Evolutionary conservation across 805 yeast species (phyloP).

Genomic region (Suhomyces emberorum): DNA sequence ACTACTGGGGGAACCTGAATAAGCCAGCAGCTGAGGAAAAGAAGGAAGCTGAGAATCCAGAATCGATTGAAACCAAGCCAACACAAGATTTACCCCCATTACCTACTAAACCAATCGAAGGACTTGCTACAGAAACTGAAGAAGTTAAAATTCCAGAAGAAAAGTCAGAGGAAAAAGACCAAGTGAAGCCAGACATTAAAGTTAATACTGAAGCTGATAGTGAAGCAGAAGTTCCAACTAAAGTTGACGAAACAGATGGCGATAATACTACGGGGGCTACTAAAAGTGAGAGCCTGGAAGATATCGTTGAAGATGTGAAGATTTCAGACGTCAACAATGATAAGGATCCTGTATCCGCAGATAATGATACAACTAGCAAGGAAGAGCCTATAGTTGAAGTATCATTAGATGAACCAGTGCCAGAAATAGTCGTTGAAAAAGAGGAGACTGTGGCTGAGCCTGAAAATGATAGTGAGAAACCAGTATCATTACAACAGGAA

Average conservation of each 20-base stretch:
- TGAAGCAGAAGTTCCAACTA: too few relatives aligned
- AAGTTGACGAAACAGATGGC: slow-evolving; percentile 6
- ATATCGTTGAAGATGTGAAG: not conserved
- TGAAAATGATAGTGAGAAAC: not conserved
- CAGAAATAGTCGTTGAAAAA: too few relatives aligned
- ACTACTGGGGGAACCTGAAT: slow-evolving; percentile 32
- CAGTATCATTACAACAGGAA: too few relatives aligned
- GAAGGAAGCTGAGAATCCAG: not conserved
- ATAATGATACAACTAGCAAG: not conserved
- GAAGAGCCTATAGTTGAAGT: slow-evolving; percentile 2
- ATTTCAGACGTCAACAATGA: not conserved
- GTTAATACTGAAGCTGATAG: too few relatives aligned
- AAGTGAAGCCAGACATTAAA: too few relatives aligned
- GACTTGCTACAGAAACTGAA: slow-evolving; percentile 5
- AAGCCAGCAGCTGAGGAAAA: not conserved
- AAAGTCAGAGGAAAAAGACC: too few relatives aligned
- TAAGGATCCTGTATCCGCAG: too few relatives aligned
- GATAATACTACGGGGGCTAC: slow-evolving; percentile 1
- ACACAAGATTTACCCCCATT: slow-evolving; percentile 1
- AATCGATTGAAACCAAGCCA: not conserved
- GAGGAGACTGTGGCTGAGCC: too few relatives aligned
- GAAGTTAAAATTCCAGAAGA: too few relatives aligned
- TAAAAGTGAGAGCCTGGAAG: not conserved
- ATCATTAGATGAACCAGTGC: not conserved
- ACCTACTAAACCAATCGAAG: slow-evolving; percentile 8